Evolutionary conservation across 768 basidiomycete species (phyloP).

Genomic region (Pulveroboletus sp.): DNA sequence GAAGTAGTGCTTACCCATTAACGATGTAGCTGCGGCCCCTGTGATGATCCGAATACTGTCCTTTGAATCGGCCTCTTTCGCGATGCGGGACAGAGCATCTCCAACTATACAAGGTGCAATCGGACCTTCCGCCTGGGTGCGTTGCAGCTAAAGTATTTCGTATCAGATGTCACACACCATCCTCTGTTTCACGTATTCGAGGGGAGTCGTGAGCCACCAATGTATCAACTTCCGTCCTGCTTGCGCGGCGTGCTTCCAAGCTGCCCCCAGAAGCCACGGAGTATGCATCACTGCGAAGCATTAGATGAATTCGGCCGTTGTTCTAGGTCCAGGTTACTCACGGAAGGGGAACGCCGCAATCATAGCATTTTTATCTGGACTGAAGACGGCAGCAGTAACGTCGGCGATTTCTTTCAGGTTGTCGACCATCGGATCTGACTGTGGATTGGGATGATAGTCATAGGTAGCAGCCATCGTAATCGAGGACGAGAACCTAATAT

Average conservation of each 20-base stretch:
- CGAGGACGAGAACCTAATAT: not conserved
- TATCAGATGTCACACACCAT: not conserved
- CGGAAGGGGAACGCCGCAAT: conserved; percentile 6
- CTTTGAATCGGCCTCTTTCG: no score
- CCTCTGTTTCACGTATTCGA: not conserved
- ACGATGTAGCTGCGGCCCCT: conserved; percentile 1
- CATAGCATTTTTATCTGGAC: not conserved
- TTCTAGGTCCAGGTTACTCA: not conserved
- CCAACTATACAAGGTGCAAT: not conserved
- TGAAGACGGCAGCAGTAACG: not conserved
- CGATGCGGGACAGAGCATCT: not conserved
- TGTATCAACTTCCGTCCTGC: not conserved
- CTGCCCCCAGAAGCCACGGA: not conserved
- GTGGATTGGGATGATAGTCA: conserved; percentile 4
- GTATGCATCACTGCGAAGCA: conserved; percentile 1
- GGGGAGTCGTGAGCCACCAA: not conserved
- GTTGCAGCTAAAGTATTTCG: no score
- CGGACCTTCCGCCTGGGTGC: not conserved
- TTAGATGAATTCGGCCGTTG: not conserved
- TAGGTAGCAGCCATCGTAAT: conserved; percentile 2
- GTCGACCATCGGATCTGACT: conserved; percentile 6
- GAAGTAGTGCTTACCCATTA: not conserved
- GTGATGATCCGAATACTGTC: no score
- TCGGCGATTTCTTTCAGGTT: not conserved
- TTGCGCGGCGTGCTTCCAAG: not conserved